Conservation (phyloP, 495 filamentous ascomycete species). For the Saxispiralis lemnorum region DNA sequence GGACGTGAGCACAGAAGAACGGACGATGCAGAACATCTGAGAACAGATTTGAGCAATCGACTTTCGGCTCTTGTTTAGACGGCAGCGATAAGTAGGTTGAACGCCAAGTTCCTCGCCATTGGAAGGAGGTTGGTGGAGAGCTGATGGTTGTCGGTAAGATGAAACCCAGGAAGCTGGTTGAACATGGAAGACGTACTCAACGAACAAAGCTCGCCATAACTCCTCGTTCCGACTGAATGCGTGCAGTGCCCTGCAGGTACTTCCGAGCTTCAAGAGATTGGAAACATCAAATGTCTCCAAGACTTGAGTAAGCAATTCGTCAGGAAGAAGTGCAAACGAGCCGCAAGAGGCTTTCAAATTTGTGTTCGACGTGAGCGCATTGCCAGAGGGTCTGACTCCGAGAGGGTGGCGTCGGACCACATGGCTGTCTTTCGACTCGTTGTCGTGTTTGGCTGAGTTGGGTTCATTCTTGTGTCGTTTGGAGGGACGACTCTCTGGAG, state of each 20-base stretch:
- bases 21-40: conserved; percentile 84
- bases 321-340: conserved; percentile 45
- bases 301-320: conserved; percentile 62
- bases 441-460: neutral
- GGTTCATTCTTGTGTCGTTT: conserved; percentile 17
- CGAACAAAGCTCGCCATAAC: conserved; percentile 72
- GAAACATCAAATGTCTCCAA: conserved; percentile 55
- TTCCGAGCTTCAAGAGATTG: conserved; percentile 48
- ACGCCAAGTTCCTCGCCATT: conserved; percentile 78
- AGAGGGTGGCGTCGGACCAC: conserved; percentile 63
- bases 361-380: conserved; percentile 48
- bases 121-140: conserved; percentile 29
- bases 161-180: conserved; percentile 3
- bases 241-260: conserved; percentile 75
- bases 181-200: conserved; percentile 42
- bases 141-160: conserved; percentile 7
- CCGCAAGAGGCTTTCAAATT: conserved; percentile 53
- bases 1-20: conserved; percentile 70
- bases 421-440: neutral
- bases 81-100: conserved; percentile 56
- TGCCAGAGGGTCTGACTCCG: conserved; percentile 73
- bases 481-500: too few species aligned
- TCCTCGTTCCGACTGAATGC: conserved; percentile 76
- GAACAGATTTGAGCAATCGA: conserved; percentile 65
- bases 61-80: conserved; percentile 26